A percentile compares a stretch with the other conserved stretches of the same genome.
Evolutionary conservation across 2,329 filamentous ascomycete genomes (phyloP).

Genomic region (Seiridium cupressi): DNA sequence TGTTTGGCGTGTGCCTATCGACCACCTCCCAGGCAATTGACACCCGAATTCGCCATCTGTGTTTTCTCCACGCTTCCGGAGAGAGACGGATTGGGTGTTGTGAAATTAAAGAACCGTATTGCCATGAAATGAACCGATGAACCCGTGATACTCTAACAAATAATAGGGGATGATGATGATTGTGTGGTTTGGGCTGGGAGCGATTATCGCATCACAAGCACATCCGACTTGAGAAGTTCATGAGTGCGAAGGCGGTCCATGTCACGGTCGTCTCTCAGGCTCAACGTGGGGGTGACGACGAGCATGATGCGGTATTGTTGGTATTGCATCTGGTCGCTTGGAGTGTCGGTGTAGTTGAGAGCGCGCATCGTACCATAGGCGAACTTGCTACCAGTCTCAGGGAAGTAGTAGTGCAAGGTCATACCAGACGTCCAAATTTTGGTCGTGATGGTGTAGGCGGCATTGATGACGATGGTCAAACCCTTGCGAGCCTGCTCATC

Average conservation of each 20-base stretch:
- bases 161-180: neutral
- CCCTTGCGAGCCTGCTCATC: constrained; percentile 16
- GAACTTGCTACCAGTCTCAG: constrained; percentile 24
- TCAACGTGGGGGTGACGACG: constrained; percentile 22
- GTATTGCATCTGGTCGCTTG: constrained; percentile 18
- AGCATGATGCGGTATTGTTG: constrained; percentile 25
- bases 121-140: neutral
- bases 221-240: constrained; percentile 25
- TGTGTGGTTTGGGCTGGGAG: neutral
- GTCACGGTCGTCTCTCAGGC: constrained; percentile 25
- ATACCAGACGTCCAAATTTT: constrained; percentile 27
- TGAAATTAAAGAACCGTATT: neutral
- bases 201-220: constrained; percentile 28
- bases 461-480: constrained; percentile 20
- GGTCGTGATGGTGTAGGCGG: constrained; percentile 23
- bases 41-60: neutral
- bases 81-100: neutral
- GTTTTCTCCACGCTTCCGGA: neutral
- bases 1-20: neutral
- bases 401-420: constrained; percentile 28
- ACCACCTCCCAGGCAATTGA: neutral
- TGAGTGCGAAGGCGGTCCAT: constrained; percentile 14
- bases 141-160: constrained; percentile 2
- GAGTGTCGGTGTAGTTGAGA: constrained; percentile 14
- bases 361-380: constrained; percentile 23